Evolutionary conservation across 805 yeast genomes (phyloP).

Genomic region (Ogataea minuta): DNA sequence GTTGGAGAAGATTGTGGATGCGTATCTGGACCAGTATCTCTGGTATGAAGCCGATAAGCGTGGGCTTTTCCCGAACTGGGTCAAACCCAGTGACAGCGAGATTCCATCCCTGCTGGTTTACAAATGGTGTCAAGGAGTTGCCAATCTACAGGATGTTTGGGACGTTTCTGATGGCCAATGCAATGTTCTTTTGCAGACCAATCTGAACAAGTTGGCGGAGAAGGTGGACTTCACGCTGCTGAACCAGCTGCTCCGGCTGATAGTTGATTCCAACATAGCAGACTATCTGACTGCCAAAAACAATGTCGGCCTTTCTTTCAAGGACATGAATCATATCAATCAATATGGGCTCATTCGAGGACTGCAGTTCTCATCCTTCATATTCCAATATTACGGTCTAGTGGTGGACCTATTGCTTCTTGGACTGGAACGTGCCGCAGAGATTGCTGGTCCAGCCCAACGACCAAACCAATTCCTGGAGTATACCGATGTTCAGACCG

Average conservation of each 20-base stretch:
- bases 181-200: conserved; percentile 80
- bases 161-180: conserved; percentile 68
- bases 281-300: conserved; percentile 92
- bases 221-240: conserved; percentile 85
- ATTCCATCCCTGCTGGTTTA: conserved; percentile 89
- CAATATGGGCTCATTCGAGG: conserved; percentile 88
- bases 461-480: conserved; percentile 78
- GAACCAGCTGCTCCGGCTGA: conserved; percentile 73
- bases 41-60: conserved; percentile 95
- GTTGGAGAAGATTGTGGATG: conserved; percentile 92
- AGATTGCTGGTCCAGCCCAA: conserved; percentile 75
- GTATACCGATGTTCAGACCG: conserved; percentile 57
- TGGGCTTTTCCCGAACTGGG: conserved; percentile 90
- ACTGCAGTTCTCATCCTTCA: conserved; percentile 83
- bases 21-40: conserved; percentile 89
- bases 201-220: conserved; percentile 68
- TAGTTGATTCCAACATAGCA: conserved; percentile 88
- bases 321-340: conserved; percentile 94
- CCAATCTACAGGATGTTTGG: conserved; percentile 80
- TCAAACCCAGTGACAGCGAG: conserved; percentile 92
- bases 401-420: conserved; percentile 76
- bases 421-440: conserved; percentile 84
- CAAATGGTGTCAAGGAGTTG: conserved; percentile 92
- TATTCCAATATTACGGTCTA: conserved; percentile 87
- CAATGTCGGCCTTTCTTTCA: conserved; percentile 76